phyloP scores from a whole-genome alignment of 768 basidiomycete species.

The Lactifluus echinatus region DNA sequence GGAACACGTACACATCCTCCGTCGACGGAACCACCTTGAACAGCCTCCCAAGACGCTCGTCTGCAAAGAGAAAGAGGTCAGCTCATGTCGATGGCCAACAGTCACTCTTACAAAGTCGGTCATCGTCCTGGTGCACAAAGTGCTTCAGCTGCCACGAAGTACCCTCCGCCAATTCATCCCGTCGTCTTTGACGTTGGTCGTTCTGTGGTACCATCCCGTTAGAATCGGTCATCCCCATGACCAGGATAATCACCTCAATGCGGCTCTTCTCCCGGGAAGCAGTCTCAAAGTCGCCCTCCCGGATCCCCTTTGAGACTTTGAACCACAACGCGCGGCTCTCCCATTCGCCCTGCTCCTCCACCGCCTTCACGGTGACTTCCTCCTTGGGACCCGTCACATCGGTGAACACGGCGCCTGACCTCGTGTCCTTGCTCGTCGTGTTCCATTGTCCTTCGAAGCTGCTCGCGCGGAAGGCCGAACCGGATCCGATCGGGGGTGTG shows the following conservation, averaged over 20 bases:
- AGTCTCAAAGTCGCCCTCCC: slow-evolving; percentile 85
- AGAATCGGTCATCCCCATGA: background rate
- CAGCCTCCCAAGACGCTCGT: slow-evolving; percentile 54
- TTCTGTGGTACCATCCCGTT: slow-evolving; percentile 43
- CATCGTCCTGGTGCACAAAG: slow-evolving; percentile 60
- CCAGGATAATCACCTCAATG: slow-evolving; percentile 59
- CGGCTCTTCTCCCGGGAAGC: slow-evolving; percentile 81
- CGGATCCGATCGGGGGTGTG: slow-evolving; percentile 32
- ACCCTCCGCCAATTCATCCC: slow-evolving; percentile 69
- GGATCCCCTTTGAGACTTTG: slow-evolving; percentile 82
- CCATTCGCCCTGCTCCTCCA: slow-evolving; percentile 65
- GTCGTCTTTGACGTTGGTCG: slow-evolving; percentile 81
- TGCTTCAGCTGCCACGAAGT: slow-evolving; percentile 70
- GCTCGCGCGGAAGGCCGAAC: slow-evolving; percentile 25
- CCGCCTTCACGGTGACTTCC: slow-evolving; percentile 56
- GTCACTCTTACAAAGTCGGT: slow-evolving; percentile 56
- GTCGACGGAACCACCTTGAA: slow-evolving; percentile 57
- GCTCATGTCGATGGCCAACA: background rate
- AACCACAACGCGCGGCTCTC: slow-evolving; percentile 85
- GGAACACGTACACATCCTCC: slow-evolving; percentile 72
- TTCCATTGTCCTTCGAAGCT: slow-evolving; percentile 80
- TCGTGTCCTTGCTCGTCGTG: slow-evolving; percentile 46
- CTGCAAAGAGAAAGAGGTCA: slow-evolving; percentile 28
- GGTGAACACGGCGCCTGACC: slow-evolving; percentile 53
- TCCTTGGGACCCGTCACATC: slow-evolving; percentile 68